Evolutionary conservation across 768 basidiomycete species (phyloP), one percentile per base, ranked within the genome.

Genomic region (Hortiboletus flavorubellus): DNA sequence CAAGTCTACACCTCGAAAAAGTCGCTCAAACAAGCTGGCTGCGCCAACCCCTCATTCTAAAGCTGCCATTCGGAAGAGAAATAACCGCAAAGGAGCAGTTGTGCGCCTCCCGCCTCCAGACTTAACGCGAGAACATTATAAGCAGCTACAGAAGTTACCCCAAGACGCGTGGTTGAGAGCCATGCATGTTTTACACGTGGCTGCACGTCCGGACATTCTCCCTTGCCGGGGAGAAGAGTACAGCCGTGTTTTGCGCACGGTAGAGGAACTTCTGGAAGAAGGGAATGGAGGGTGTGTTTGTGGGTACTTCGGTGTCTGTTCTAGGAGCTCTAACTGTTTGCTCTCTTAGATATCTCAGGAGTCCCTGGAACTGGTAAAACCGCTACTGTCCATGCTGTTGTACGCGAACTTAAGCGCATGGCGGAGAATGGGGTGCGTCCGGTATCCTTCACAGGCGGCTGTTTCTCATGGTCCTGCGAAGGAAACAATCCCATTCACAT

Each of bases 291-390:
- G 96, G 16, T 99, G 97, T 71, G 78, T 99, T 49, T 98, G 95
- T 96, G 64, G 67, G 93, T 53, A 44, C 15, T 51, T 43, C 42
- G 5, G 7, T 48, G 33, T 35, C 46, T 11, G 8, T 34, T 41
- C 38, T 37, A 0, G 14, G 37, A 14, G 6, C 18, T 58, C 43
- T 59, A 26, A 60, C 48, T 51, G 14, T 50, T 14, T 10, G 8
- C 6, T 15, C 8, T 29, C 55, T 14, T 51, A 98, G 95, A 98
- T 71, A 97, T 98, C 46, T 94, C 95, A 8, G 96, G 97, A 9
- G 93, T 98, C 8, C 97, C 96, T n/a, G 96, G 97, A 8, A 98
- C 96, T 2, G 96, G 97, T 9, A 99, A 98, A 74, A 99, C 97
- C 1, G 97, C 97, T 0, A 98, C 97, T 0, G 94, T 98, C 0